A percentile compares a stretch with the other conserved stretches of the same genome.
Conservation (phyloP, 345 rosid species). For the Streptanthus diversifolius region DNA sequence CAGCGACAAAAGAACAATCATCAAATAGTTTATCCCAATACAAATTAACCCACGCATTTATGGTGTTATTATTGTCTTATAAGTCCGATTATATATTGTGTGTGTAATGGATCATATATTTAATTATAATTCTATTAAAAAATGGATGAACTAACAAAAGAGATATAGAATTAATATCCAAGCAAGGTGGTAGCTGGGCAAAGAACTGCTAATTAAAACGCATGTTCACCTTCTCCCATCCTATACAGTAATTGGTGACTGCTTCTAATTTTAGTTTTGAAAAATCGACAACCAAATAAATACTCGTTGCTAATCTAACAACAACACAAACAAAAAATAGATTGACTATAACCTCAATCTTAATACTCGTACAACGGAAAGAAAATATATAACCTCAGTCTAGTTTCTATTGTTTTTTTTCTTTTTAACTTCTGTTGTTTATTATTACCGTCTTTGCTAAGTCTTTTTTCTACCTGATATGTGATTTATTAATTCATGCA, state of each 20-base stretch:
- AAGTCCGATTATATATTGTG: not conserved
- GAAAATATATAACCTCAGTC: not conserved
- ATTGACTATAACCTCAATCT: too few species aligned
- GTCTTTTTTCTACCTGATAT: not conserved
- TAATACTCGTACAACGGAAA: not conserved
- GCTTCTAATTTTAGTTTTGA: not conserved
- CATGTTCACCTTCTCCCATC: not conserved
- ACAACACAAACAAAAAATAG: too few species aligned
- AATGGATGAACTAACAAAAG: not conserved
- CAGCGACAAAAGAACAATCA: constrained; percentile 20
- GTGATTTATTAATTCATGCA: not conserved
- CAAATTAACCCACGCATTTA: not conserved
- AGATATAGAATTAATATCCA: not conserved
- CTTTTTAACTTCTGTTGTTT: not conserved
- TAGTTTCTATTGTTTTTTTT: too few species aligned
- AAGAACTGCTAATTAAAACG: too few species aligned
- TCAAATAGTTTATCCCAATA: constrained; percentile 19
- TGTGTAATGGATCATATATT: not conserved
- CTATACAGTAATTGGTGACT: not conserved
- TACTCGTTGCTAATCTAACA: not conserved
- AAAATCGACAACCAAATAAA: not conserved
- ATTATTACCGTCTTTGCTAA: not conserved
- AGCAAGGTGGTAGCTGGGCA: not conserved
- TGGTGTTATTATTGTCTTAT: not conserved
- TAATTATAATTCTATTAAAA: not conserved